These are phyloP conservation scores for Przewalskia tangutica DNA, from an alignment of 257 asterid genomes.

Conservation along the genomic window DNA sequence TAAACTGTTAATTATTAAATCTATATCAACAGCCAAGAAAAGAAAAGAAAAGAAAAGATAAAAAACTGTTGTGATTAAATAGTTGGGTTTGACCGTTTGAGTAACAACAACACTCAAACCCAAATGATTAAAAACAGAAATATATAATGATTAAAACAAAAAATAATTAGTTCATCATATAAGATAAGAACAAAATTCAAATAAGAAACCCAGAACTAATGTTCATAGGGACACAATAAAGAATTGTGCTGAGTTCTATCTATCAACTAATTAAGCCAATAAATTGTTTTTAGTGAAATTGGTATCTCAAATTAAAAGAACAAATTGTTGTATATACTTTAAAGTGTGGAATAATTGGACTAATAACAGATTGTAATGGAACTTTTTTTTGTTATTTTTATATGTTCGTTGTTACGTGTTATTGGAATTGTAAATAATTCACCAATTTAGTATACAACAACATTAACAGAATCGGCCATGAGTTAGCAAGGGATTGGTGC, in stretches of 20 bases:
- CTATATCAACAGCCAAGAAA: conserved; percentile 4
- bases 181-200: too few relatives aligned
- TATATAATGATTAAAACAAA: background rate
- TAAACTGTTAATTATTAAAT: too few relatives aligned
- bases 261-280: background rate
- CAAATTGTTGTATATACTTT: too few relatives aligned
- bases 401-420: too few relatives aligned
- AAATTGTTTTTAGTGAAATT: background rate
- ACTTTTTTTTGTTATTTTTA: too few relatives aligned
- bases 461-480: too few relatives aligned
- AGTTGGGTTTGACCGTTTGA: background rate
- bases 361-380: too few relatives aligned
- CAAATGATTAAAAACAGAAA: background rate
- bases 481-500: too few relatives aligned
- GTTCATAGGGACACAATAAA: too few relatives aligned
- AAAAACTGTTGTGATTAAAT: background rate
- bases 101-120: background rate
- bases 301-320: background rate
- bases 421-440: background rate
- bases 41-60: background rate
- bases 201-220: background rate
- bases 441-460: background rate
- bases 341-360: too few relatives aligned
- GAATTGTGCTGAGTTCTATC: background rate
- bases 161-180: background rate